These are phyloP conservation scores for Limnanthes douglasii DNA, from an alignment of 345 rosid genomes.

Conservation along the genomic window DNA sequence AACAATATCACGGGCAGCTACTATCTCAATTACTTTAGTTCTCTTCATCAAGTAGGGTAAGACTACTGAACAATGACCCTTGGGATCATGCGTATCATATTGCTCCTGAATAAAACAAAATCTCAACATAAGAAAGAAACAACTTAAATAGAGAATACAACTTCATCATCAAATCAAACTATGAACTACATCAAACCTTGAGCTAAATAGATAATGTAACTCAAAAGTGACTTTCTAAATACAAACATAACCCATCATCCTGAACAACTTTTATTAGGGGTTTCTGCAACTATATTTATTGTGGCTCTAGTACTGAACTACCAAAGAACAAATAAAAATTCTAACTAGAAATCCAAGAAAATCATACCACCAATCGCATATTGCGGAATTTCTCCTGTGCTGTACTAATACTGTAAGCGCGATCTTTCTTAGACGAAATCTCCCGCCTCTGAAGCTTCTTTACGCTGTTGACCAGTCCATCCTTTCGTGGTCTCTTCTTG, in stretches of 20 bases:
- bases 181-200: no score
- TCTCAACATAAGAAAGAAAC: background rate
- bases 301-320: no score
- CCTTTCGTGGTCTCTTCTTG: conserved; percentile 38
- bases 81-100: conserved; percentile 93
- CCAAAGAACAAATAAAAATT: no score
- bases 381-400: conserved; percentile 61
- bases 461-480: conserved; percentile 55
- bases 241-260: no score
- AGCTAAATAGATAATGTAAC: no score
- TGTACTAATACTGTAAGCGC: conserved; percentile 43
- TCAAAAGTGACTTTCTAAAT: no score
- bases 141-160: background rate
- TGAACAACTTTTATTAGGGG: no score
- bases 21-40: conserved; percentile 86
- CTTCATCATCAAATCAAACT: background rate
- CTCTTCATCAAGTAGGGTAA: conserved; percentile 84
- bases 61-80: conserved; percentile 64
- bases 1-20: conserved; percentile 85
- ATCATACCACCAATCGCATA: conserved; percentile 42
- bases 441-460: conserved; percentile 67
- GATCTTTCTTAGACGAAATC: conserved; percentile 47
- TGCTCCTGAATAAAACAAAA: conserved; percentile 38
- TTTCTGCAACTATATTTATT: no score
- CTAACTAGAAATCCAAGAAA: no score